A percentile compares a stretch with the other conserved stretches of the same genome.
phyloP scores from a whole-genome alignment of 2,329 filamentous ascomycete genomes.

The Neocucurbitaria cava region DNA sequence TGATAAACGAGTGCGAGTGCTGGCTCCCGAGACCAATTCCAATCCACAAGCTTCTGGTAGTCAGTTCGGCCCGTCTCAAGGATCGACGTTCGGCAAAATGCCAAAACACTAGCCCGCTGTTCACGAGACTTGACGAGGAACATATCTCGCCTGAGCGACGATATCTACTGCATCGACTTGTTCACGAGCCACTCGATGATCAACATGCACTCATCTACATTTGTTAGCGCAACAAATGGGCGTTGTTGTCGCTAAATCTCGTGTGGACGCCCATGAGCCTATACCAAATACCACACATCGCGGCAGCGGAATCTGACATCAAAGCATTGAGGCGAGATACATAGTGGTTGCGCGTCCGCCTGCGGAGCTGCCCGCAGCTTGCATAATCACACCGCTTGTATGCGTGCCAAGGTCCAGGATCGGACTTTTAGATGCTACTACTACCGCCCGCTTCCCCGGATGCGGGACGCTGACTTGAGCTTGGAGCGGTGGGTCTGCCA shows the following conservation, averaged over 20 bases:
- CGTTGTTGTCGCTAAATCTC: too few species aligned
- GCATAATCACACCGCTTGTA: conserved; percentile 40
- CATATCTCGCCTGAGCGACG: too few species aligned
- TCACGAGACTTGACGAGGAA: too few species aligned
- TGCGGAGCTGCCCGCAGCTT: conserved; percentile 23
- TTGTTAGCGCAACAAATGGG: too few species aligned
- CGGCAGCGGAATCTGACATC: conserved; percentile 2
- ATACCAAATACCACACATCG: not conserved
- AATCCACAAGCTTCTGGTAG: conserved; percentile 1
- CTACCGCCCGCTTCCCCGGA: conserved; percentile 27
- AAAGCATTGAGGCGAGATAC: not conserved
- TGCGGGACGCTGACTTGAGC: conserved; percentile 22
- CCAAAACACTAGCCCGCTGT: conserved; percentile 4
- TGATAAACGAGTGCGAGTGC: conserved; percentile 41
- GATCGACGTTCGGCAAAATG: conserved; percentile 12
- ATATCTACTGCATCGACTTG: too few species aligned
- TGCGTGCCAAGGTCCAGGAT: conserved; percentile 18
- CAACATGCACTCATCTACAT: too few species aligned
- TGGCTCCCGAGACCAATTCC: conserved; percentile 21
- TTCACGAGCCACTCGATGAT: too few species aligned
- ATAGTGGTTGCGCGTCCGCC: not conserved
- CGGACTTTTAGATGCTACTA: conserved; percentile 1
- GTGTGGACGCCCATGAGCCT: not conserved
- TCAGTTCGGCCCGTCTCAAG: conserved; percentile 15
- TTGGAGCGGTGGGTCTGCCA: conserved; percentile 15